Conservation (phyloP, 148 eudicot species). For the Fagopyrum homotropicum region DNA sequence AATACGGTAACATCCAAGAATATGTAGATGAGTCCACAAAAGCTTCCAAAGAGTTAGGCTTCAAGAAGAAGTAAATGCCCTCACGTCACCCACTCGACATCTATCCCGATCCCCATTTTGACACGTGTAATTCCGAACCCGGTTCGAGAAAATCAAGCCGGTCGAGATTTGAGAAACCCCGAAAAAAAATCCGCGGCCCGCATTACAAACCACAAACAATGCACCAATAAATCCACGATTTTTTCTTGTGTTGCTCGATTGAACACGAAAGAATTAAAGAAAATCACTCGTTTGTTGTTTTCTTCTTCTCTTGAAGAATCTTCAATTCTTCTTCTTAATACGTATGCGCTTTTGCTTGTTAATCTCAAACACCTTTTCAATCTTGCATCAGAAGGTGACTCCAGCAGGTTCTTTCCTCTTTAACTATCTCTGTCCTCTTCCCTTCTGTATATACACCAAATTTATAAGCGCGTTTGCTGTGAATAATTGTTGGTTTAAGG, state of each 20-base stretch:
- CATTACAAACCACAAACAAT: constrained; percentile 29
- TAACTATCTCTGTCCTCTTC: neutral
- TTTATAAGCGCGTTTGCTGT: constrained; percentile 10
- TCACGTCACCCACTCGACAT: neutral
- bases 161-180: neutral
- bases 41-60: neutral
- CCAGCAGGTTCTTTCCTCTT: constrained; percentile 9
- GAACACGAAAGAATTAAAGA: constrained; percentile 12
- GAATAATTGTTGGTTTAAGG: neutral
- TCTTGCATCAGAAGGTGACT: constrained; percentile 1
- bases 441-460: constrained; percentile 8
- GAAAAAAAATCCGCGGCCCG: neutral
- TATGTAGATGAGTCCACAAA: neutral
- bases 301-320: constrained; percentile 17
- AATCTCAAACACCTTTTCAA: constrained; percentile 3
- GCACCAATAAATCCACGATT: constrained; percentile 8
- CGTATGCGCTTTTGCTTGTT: constrained; percentile 10
- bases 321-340: constrained; percentile 12
- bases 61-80: neutral
- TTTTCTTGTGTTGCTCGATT: constrained; percentile 8
- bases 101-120: neutral
- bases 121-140: constrained; percentile 6
- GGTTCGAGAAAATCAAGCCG: neutral
- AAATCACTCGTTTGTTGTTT: constrained; percentile 17
- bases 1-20: neutral